Conservation (phyloP, 2,329 filamentous ascomycete species). For the Sordariomycetes sp. region DNA sequence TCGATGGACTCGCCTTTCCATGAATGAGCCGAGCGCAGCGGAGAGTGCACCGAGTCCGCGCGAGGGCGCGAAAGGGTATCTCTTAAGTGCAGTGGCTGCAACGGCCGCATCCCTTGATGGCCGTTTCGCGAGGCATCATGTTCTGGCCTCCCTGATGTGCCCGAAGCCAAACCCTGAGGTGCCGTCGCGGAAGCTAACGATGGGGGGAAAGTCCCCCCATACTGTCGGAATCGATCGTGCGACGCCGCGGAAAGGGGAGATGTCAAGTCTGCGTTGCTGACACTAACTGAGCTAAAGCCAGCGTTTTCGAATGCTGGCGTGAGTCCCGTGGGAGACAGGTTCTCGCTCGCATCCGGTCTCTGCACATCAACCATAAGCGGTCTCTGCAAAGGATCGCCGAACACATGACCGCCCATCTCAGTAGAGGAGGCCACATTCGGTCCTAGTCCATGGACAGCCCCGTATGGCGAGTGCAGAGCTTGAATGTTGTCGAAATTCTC, state of each 20-base stretch:
- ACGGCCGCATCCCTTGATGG: conserved; percentile 28
- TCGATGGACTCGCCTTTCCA: conserved; percentile 54
- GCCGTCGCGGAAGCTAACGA: too few species aligned
- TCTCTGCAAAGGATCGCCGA: conserved; percentile 49
- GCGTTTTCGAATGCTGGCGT: conserved; percentile 60
- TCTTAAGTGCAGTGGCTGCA: conserved; percentile 50
- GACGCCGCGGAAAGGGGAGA: conserved; percentile 48
- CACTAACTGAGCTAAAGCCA: conserved; percentile 47
- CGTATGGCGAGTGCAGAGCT: conserved; percentile 59
- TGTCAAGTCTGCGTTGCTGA: conserved; percentile 44
- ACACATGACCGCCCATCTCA: conserved; percentile 38
- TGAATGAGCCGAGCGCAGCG: conserved; percentile 49
- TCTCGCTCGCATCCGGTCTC: conserved; percentile 53
- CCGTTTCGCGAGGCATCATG: conserved; percentile 18
- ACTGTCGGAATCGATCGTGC: conserved; percentile 46
- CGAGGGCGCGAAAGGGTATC: conserved; percentile 48
- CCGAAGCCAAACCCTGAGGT: too few species aligned
- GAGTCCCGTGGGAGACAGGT: conserved; percentile 57
- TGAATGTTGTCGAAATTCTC: conserved; percentile 64
- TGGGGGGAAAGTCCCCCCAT: too few species aligned
- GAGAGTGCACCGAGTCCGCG: conserved; percentile 49
- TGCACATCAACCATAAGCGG: conserved; percentile 62
- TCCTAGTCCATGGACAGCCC: conserved; percentile 45
- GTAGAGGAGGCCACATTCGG: conserved; percentile 37
- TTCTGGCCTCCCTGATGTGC: too few species aligned